A percentile compares a stretch with the other conserved stretches of the same genome.
phyloP scores from a whole-genome alignment of 1,284 basidiomycete genomes.

The Moesziomyces sp. region DNA sequence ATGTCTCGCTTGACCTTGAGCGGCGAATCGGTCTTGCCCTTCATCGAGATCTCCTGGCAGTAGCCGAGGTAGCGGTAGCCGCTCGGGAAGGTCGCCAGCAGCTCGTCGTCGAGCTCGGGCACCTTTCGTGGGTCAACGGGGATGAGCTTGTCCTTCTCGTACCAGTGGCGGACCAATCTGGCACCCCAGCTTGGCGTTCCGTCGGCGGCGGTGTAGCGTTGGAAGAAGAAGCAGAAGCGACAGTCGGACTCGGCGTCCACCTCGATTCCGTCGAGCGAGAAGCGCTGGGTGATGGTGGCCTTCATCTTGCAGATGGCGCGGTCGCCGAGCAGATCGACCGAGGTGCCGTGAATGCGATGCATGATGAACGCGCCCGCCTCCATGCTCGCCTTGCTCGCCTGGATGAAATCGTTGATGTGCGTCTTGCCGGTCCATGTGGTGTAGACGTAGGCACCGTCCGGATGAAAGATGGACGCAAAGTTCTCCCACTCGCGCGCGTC shows the following conservation, averaged over 20 bases:
- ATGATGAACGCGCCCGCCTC: conserved; percentile 59
- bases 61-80: conserved; percentile 51
- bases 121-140: conserved; percentile 61
- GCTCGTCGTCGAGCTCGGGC: conserved; percentile 55
- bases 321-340: conserved; percentile 56
- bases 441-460: conserved; percentile 63
- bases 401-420: conserved; percentile 64
- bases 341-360: conserved; percentile 61
- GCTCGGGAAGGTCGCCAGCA: conserved; percentile 54
- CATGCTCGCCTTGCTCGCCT: conserved; percentile 55
- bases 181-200: conserved; percentile 1
- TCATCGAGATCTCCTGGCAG: conserved; percentile 18
- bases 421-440: conserved; percentile 65
- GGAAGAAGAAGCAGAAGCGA: conserved; percentile 62
- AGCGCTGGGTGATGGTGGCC: conserved; percentile 65
- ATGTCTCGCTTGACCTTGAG: conserved; percentile 22
- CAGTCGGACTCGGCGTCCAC: conserved; percentile 66
- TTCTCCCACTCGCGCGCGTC: conserved; percentile 65
- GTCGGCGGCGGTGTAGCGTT: conserved; percentile 17
- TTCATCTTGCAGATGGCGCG: conserved; percentile 64
- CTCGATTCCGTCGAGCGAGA: conserved; percentile 55
- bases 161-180: conserved; percentile 40
- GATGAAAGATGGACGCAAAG: conserved; percentile 60
- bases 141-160: conserved; percentile 63
- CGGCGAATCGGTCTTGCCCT: conserved; percentile 9